Evolutionary conservation across 2,329 filamentous ascomycete species (phyloP), one percentile per base, ranked within the genome.

Genomic region (Talaromyces sp.): DNA sequence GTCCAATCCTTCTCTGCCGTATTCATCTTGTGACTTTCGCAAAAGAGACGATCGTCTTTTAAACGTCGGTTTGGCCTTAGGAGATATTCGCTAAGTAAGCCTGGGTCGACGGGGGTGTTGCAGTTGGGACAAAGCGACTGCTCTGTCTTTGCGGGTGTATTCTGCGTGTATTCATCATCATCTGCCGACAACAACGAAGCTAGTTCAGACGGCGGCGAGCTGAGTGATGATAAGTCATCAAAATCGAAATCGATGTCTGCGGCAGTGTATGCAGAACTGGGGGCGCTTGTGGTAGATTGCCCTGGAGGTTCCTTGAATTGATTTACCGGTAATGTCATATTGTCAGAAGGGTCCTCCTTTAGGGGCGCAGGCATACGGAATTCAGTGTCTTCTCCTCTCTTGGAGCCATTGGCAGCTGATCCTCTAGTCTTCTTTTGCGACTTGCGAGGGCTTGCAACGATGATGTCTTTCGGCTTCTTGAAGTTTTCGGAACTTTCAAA

Each of bases 91-190:
- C 83, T 76, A n/a, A 92, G 80, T 1, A 86, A 76, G 0, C 78
- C 77, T 10, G 79, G 76, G 61, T 87, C 83, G 6, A 93, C 87
- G 2, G 79, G 71, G 50, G 85, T 79, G 15, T 85, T 83, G 73
- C 91, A 94, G 79, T 91, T 85, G 1, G 90, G 88, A 72, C 91
- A 94, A 25, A 80, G 70, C 11, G 82, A 71, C n/a, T 61, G 33
- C 19, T 19, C 49, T 45, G 35, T 43, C 15, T 64, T 60, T 17
- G 65, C 19, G 35, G 68, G 15, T 11, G 15, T 43, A 4, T 17
- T 22, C 27, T 22, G n/a, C 15, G 17, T 31, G 25, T 25, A n/a
- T 3, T 62, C 35, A 1, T 57, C 37, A 17, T 39, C 63, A 60
- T 52, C 41, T n/a, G 47, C 31, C 11, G 35, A 45, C 39, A 41